These are phyloP conservation scores for Multifurca ochricompacta DNA, from an alignment of 768 basidiomycete genomes.

Conservation along the genomic window DNA sequence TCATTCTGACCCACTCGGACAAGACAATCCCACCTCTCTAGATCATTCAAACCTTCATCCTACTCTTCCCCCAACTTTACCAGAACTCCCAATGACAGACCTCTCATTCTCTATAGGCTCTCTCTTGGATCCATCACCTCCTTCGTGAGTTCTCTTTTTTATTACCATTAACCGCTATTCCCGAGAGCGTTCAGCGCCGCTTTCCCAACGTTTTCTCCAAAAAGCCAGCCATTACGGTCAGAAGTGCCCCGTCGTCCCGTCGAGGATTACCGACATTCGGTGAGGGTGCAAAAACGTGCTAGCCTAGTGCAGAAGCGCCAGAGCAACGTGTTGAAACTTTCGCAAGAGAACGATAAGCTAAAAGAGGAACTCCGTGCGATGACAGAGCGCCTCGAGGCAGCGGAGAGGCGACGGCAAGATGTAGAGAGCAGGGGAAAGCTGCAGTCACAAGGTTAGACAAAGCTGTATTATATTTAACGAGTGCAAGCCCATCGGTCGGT, in stretches of 20 bases:
- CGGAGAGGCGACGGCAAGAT: conserved; percentile 52
- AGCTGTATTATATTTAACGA: not conserved
- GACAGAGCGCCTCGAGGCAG: conserved; percentile 66
- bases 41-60: not conserved
- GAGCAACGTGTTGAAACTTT: conserved; percentile 68
- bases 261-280: not conserved
- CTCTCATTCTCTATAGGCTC: conserved; percentile 12
- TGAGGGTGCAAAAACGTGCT: conserved; percentile 28
- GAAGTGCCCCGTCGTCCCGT: not conserved
- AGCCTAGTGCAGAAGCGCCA: conserved; percentile 49
- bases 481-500: too few species aligned
- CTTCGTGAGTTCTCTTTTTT: conserved; percentile 9
- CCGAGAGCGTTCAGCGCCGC: not conserved
- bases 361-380: conserved; percentile 69
- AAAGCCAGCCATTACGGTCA: not conserved
- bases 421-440: conserved; percentile 24
- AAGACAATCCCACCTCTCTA: not conserved
- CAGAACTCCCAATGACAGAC: conserved; percentile 11
- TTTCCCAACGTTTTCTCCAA: not conserved
- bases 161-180: not conserved
- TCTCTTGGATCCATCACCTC: conserved; percentile 1
- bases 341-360: conserved; percentile 73
- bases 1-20: not conserved
- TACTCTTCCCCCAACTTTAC: conserved; percentile 8
- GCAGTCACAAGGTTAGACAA: not conserved